Percentiles rank a stretch among this genome's conserved stretches.
Evolutionary conservation across 108 stramenopile genomes (phyloP).

Genomic region (Fistulifera pelliculosa): DNA sequence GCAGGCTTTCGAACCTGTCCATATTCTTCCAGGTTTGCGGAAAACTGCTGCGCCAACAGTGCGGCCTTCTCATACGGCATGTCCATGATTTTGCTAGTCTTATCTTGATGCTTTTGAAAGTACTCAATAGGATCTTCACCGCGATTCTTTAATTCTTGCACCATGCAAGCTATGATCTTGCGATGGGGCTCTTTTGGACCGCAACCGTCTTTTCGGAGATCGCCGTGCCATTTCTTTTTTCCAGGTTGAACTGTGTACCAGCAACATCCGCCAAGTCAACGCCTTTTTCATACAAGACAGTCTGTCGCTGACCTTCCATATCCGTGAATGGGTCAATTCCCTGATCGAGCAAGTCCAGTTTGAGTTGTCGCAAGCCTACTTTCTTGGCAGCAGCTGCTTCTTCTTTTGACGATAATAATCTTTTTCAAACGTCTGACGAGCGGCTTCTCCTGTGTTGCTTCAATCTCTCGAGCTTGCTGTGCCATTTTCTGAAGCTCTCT

Average conservation of each 20-base stretch:
- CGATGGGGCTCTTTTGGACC: conserved; percentile 32
- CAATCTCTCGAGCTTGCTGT: conserved; percentile 51
- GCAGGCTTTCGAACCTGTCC: conserved; percentile 36
- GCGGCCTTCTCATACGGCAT: conserved; percentile 33
- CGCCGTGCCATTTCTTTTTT: conserved; percentile 26
- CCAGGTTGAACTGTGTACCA: conserved; percentile 50
- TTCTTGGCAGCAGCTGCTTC: conserved; percentile 22
- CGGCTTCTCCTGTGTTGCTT: conserved; percentile 42
- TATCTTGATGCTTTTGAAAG: conserved; percentile 38
- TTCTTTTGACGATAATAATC: conserved; percentile 38
- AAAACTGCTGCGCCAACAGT: conserved; percentile 17
- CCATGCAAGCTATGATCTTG: conserved; percentile 59
- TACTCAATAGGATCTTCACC: conserved; percentile 60
- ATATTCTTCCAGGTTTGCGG: conserved; percentile 33
- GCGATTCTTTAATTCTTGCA: conserved; percentile 56
- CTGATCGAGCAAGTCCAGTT: conserved; percentile 48
- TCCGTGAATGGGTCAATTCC: conserved; percentile 60
- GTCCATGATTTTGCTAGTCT: conserved; percentile 21
- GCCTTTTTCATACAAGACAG: conserved; percentile 46
- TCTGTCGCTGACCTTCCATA: conserved; percentile 54
- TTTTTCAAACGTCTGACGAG: conserved; percentile 49
- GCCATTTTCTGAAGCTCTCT: conserved; percentile 27
- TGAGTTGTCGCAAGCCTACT: conserved; percentile 36
- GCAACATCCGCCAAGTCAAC: conserved; percentile 53
- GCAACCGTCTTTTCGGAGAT: conserved; percentile 16